Conservation (phyloP, 2,329 filamentous ascomycete genomes). For the Fusarium sp. region DNA sequence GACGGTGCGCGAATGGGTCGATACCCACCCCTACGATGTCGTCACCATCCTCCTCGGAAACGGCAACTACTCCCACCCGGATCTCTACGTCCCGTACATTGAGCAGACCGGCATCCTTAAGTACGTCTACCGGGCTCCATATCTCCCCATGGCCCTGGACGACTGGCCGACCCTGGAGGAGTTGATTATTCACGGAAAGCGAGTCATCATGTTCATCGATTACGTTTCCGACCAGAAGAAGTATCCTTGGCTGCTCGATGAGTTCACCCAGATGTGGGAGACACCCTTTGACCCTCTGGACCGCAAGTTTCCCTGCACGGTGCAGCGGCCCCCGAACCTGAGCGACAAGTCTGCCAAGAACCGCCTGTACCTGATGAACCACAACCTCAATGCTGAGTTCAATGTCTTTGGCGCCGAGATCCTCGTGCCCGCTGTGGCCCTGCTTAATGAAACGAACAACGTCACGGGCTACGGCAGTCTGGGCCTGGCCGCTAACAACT, state of each 20-base stretch:
- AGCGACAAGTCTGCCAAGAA: conserved; percentile 64
- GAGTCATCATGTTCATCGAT: conserved; percentile 86
- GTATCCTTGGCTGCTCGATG: conserved; percentile 86
- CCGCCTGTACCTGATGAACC: conserved; percentile 86
- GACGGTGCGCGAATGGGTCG: conserved; percentile 79
- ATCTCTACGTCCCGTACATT: conserved; percentile 76
- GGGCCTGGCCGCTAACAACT: conserved; percentile 73
- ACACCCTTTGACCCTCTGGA: conserved; percentile 82
- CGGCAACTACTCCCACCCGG: conserved; percentile 75
- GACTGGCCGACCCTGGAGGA: conserved; percentile 88
- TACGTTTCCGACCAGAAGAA: conserved; percentile 83
- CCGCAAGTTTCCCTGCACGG: conserved; percentile 78
- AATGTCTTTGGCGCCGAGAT: conserved; percentile 72
- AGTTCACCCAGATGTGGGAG: conserved; percentile 93
- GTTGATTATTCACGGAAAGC: conserved; percentile 78
- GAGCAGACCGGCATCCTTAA: conserved; percentile 77
- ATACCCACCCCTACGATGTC: conserved; percentile 83
- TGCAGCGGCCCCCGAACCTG: conserved; percentile 81
- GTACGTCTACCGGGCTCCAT: conserved; percentile 79
- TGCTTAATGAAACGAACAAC: conserved; percentile 80
- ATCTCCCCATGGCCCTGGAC: conserved; percentile 75
- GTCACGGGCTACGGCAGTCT: conserved; percentile 74
- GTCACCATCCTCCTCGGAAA: conserved; percentile 90
- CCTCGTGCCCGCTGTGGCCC: conserved; percentile 77
- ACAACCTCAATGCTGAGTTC: conserved; percentile 88